A percentile compares a stretch with the other conserved stretches of the same genome.
Evolutionary conservation across 768 basidiomycete species (phyloP).

Genomic region (Kwoniella heveanensis): DNA sequence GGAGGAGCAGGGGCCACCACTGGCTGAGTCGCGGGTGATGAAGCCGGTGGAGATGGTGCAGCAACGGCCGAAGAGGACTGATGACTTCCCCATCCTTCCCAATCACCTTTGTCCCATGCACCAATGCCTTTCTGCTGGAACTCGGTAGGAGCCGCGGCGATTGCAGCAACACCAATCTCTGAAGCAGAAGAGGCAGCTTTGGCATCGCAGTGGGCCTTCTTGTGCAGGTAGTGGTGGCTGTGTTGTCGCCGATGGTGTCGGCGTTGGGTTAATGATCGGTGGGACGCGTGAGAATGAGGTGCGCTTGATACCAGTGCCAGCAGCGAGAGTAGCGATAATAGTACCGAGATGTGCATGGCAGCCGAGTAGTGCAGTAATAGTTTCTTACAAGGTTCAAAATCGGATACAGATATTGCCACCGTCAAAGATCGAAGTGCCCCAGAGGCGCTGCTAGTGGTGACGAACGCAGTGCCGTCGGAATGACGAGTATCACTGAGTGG

Average conservation of each 20-base stretch:
- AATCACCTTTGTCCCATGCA: slow-evolving; percentile 4
- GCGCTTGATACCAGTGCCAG: slow-evolving; percentile 1
- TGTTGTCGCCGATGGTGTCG: not conserved
- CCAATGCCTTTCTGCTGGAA: not conserved
- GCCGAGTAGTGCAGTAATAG: too few species aligned
- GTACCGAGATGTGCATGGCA: not conserved
- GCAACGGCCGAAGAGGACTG: slow-evolving; percentile 1
- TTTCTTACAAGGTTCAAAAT: too few species aligned
- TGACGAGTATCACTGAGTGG: too few species aligned
- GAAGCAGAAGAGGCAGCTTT: not conserved
- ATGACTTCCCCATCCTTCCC: not conserved
- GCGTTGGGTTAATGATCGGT: not conserved
- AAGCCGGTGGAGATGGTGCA: slow-evolving; percentile 5
- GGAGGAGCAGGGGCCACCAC: not conserved
- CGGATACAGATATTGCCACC: too few species aligned
- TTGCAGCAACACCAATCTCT: not conserved
- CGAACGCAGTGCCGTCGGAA: too few species aligned
- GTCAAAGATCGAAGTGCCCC: too few species aligned
- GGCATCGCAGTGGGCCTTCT: not conserved
- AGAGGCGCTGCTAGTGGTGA: too few species aligned
- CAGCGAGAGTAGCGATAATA: not conserved
- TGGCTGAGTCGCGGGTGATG: not conserved
- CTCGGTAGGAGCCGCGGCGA: not conserved
- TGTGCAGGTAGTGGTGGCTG: not conserved
- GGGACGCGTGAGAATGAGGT: not conserved